Base-by-base conservation (phyloP, 495 filamentous ascomycete genomes). In the Letharia columbiana region DNA sequence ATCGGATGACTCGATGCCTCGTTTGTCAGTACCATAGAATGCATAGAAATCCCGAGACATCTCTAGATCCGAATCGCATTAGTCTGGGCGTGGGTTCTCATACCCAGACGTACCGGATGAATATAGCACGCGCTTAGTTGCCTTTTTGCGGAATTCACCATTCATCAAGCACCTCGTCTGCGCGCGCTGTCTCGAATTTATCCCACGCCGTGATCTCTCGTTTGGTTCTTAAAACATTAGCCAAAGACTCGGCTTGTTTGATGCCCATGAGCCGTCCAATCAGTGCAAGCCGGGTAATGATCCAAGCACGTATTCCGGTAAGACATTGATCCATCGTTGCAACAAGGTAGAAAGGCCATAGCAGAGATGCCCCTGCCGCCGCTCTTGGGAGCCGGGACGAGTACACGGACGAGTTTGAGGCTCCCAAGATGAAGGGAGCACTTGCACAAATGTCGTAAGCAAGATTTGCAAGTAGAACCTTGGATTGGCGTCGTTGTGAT, bases 301-400 rank as follows among this genome's bases (percentile, higher is more conserved):
- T 77, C 81, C 81, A 84, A 28, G 70, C 70, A 6, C 77, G 78
- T 20, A 79, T 71, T 9, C 73, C 63, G 37, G 77, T 71, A 8
- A 66, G 66, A 15, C 70, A 69, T 13, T 68, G 67, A 62, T 82
- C 76, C 5, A 77, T 75, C 15, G 71, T 71, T 0, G 75, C 80
- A 4, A 77, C 79, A 3, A 78, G 62, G 54, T 77, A 81, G 18
- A 84, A 62, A 3, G 80, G 80, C 79, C 80, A 84, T 13, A 83
- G 73, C 7, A 82, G 70, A n/a, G 41, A n/a, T 23, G 31, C 33
- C 20, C 58, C 64, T 17, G 58, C 45, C 12, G 28, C 58, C 45
- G 64, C 64, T 33, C 31, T 50, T 6, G 58, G 58, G 18, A 23
- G 47, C 41, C 15, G 49, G 7, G 59, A 54, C 2, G 58, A 31